Evolutionary conservation across 2,329 filamentous ascomycete genomes (phyloP).

Genomic region (Aspergillus bombycis): DNA sequence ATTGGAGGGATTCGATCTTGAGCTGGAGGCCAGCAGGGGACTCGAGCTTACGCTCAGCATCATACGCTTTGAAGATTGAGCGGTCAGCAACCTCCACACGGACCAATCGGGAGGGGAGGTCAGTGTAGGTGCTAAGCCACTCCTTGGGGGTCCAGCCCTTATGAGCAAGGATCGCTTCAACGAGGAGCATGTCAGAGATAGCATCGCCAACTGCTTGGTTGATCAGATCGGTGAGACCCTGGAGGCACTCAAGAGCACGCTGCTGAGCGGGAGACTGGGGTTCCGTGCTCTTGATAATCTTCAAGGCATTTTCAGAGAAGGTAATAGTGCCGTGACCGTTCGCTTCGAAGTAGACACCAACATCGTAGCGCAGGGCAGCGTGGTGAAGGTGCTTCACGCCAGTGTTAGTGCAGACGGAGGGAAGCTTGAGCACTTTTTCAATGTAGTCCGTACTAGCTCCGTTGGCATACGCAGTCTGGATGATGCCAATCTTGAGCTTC

Average conservation of each 20-base stretch:
- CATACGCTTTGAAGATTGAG: conserved; percentile 85
- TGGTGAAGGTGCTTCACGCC: conserved; percentile 98
- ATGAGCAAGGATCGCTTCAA: conserved; percentile 94
- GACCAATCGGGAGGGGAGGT: conserved; percentile 93
- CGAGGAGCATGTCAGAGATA: conserved; percentile 91
- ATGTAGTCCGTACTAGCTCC: conserved; percentile 93
- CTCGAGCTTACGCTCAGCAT: conserved; percentile 86
- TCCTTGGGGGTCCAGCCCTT: conserved; percentile 88
- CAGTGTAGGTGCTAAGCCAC: conserved; percentile 90
- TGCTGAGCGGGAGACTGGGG: conserved; percentile 92
- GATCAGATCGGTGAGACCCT: conserved; percentile 84
- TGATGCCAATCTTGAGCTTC: conserved; percentile 86
- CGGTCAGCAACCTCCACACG: conserved; percentile 88
- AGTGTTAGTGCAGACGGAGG: conserved; percentile 89
- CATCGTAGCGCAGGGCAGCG: conserved; percentile 90
- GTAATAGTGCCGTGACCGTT: conserved; percentile 97
- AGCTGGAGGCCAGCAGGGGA: conserved; percentile 78
- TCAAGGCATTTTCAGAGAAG: conserved; percentile 83
- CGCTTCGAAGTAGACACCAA: conserved; percentile 97
- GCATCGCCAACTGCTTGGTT: conserved; percentile 98
- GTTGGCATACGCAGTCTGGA: conserved; percentile 98
- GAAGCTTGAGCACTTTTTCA: conserved; percentile 81
- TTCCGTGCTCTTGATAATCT: conserved; percentile 74
- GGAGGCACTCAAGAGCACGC: conserved; percentile 81
- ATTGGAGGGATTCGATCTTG: conserved; percentile 83